Evolutionary conservation across 1,139 yeast species (phyloP).

Genomic region (Zygoascus sp.): DNA sequence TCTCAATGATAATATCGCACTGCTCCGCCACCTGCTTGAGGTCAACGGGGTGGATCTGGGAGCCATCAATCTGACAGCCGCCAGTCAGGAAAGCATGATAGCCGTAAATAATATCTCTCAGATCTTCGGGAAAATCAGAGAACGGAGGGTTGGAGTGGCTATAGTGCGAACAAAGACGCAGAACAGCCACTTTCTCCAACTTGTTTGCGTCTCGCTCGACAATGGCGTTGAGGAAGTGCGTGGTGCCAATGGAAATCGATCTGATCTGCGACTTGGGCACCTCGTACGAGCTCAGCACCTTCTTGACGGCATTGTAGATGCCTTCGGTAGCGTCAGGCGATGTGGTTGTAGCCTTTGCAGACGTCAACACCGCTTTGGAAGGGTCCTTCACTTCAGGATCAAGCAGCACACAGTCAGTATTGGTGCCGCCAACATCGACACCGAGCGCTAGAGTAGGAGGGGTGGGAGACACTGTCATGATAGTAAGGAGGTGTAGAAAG

Average conservation of each 20-base stretch:
- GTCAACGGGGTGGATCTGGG: constrained; percentile 33
- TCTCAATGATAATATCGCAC: constrained; percentile 30
- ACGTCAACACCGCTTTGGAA: constrained; percentile 33
- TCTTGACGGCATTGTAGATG: constrained; percentile 37
- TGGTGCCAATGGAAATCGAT: constrained; percentile 44
- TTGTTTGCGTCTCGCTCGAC: constrained; percentile 40
- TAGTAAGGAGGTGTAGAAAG: not conserved
- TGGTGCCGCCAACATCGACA: constrained; percentile 49
- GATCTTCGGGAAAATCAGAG: constrained; percentile 40
- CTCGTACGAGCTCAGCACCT: constrained; percentile 20
- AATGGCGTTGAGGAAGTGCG: constrained; percentile 45
- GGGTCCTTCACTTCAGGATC: constrained; percentile 29
- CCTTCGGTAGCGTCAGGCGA: constrained; percentile 40
- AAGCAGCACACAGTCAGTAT: constrained; percentile 44
- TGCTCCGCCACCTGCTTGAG: constrained; percentile 33
- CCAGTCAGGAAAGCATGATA: constrained; percentile 36
- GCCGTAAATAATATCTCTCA: constrained; percentile 33
- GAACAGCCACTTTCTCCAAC: constrained; percentile 41
- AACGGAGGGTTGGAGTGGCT: constrained; percentile 38
- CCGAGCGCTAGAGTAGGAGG: constrained; percentile 31
- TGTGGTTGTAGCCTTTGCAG: constrained; percentile 43
- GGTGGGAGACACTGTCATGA: not conserved
- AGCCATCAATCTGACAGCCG: constrained; percentile 40
- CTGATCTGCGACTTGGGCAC: constrained; percentile 28
- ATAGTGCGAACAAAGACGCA: constrained; percentile 40